Base-by-base conservation (phyloP, 2,329 filamentous ascomycete genomes). In the Diaporthe sp. region DNA sequence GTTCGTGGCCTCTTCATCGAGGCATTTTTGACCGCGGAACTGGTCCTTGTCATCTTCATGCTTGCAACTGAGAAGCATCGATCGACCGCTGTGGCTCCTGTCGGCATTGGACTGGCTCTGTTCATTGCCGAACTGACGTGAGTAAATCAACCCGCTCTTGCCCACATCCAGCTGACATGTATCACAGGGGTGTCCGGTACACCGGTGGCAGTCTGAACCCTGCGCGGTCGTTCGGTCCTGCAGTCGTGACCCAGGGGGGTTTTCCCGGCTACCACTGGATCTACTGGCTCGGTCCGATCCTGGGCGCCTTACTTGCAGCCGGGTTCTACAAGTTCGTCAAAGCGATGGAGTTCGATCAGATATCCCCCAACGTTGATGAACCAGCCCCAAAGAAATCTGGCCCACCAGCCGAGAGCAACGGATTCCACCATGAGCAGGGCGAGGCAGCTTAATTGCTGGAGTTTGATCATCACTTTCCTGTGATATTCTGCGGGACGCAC, bases 31-130 rank as follows among this genome's bases (percentile, higher is more conserved):
- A 94, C 92, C 0, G 85, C 90, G 0, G 87, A 92, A 80, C 85
- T 94, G 13, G 88, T 93, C 10, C 86, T 94, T 72, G 89, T 91
- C 3, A 90, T 94, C 42, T 90, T 92, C 82, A 93, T 94, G 89
- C 87, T 94, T 60, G 93, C 92, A 0, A 90, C 91, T 5, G 92
- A 94, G 81, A 95, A 95, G 84, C 93, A 95, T 82, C 91, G 92
- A 60, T 90, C 91, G 3, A 95, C 93, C 0, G 94, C 89, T 80
- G 84, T 95, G 1, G 93, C 93, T 0, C 93, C 94, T 0, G 85
- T 95, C 4, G 93, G 92, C 17, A 94, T 95, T 78, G 94, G 94
- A 1, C 83, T 94, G 2, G 87, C 93, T 0, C 87, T 95, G 72
- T 95, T 95, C 82, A 88, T 95, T 58, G 85, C 85, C 7, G 84